Evolutionary conservation across 192 early-diverging fungal species (phyloP).

Genomic region (Umbelopsis vinacea): DNA sequence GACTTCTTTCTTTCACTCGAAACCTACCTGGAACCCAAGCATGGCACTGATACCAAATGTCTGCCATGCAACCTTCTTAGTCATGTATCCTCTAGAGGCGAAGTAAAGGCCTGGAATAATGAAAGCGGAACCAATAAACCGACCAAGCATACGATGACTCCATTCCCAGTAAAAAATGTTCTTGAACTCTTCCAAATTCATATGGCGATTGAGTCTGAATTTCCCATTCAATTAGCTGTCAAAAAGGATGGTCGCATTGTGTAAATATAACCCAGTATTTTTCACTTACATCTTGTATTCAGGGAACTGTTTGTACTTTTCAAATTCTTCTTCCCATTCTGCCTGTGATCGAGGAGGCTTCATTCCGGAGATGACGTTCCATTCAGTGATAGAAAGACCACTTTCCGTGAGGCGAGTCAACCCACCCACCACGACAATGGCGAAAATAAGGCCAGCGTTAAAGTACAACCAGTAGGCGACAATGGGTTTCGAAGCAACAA

Average conservation of each 20-base stretch:
- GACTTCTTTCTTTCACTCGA: neutral
- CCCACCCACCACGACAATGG: conserved; percentile 93
- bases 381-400: conserved; percentile 95
- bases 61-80: conserved; percentile 61
- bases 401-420: conserved; percentile 96
- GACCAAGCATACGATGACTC: conserved; percentile 95
- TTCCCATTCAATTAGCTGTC: neutral
- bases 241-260: no score
- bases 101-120: conserved; percentile 89
- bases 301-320: conserved; percentile 98
- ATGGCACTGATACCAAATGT: conserved; percentile 65
- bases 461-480: conserved; percentile 96
- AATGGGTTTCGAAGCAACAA: conserved; percentile 40
- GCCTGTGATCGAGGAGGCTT: conserved; percentile 81
- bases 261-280: no score
- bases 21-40: conserved; percentile 70
- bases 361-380: conserved; percentile 95
- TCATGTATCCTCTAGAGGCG: conserved; percentile 78
- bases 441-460: conserved; percentile 87
- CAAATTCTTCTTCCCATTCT: conserved; percentile 94
- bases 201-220: conserved; percentile 81
- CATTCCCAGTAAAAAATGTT: conserved; percentile 98
- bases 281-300: conserved; percentile 90
- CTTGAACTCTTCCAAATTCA: conserved; percentile 93
- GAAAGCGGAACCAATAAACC: conserved; percentile 87